Conservation (phyloP, 2,329 filamentous ascomycete genomes). For the Emmonsiellopsis sp. region DNA sequence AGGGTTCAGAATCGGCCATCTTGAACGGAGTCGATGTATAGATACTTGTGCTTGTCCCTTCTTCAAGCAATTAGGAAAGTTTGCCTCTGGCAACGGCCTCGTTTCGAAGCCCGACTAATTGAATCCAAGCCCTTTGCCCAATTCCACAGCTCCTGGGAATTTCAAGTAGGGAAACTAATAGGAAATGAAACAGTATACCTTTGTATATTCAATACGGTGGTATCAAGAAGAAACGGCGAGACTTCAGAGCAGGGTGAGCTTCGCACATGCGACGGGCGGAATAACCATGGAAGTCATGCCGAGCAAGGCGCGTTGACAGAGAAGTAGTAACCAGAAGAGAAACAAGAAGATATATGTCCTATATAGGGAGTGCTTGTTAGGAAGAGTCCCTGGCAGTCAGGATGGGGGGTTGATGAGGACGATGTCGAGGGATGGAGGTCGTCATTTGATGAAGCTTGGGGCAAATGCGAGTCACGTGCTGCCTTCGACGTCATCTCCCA, state of each 20-base stretch:
- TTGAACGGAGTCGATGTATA: background rate
- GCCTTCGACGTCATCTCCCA: background rate
- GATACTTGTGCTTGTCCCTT: background rate
- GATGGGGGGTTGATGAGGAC: no score
- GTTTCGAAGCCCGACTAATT: background rate
- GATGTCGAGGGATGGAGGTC: no score
- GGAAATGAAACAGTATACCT: background rate
- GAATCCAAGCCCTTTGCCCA: background rate
- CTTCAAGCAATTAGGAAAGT: background rate
- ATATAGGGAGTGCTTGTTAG: no score
- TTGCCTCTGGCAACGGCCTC: background rate
- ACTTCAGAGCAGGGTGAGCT: background rate
- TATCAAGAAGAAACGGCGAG: background rate
- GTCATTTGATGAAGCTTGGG: no score
- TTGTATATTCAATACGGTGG: background rate
- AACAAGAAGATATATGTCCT: no score
- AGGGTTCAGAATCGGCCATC: slow-evolving; percentile 42
- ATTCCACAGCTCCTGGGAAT: background rate
- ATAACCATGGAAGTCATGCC: background rate
- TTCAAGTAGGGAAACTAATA: background rate
- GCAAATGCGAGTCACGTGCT: no score
- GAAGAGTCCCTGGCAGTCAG: no score
- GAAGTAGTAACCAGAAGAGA: no score
- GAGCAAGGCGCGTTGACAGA: background rate
- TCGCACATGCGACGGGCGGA: background rate